Percentiles rank a stretch among this genome's conserved stretches.
phyloP scores from a whole-genome alignment of 495 filamentous ascomycete species.

The Cryomyces minteri region DNA sequence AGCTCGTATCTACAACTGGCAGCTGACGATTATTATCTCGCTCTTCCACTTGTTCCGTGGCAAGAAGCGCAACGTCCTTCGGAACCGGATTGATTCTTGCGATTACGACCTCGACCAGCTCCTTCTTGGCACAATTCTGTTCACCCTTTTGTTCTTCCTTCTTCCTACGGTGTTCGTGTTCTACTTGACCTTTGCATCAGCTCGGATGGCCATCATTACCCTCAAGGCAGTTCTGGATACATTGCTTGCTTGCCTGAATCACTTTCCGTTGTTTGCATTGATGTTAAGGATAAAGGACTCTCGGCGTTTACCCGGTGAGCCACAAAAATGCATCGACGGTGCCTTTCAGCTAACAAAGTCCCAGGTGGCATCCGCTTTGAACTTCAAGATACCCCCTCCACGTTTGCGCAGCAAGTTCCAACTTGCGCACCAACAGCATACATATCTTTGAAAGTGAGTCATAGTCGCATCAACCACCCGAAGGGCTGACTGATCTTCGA shows the following conservation, averaged over 20 bases:
- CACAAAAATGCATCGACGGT: background rate
- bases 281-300: conserved; percentile 96
- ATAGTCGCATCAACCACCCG: background rate
- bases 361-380: conserved; percentile 83
- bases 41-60: conserved; percentile 96
- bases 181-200: conserved; percentile 87
- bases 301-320: conserved; percentile 61
- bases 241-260: conserved; percentile 81
- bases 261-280: conserved; percentile 92
- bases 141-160: conserved; percentile 89
- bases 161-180: conserved; percentile 91
- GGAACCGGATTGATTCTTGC: conserved; percentile 95
- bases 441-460: conserved; percentile 56
- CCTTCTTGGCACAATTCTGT: conserved; percentile 87
- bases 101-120: conserved; percentile 98
- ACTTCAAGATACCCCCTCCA: conserved; percentile 51
- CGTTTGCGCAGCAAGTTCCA: conserved; percentile 7
- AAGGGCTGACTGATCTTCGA: conserved; percentile 4
- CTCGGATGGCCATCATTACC: conserved; percentile 85
- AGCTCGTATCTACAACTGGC: conserved; percentile 95
- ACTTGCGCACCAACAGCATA: conserved; percentile 34
- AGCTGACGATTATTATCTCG: conserved; percentile 86
- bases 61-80: conserved; percentile 92
- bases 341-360: background rate
- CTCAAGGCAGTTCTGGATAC: conserved; percentile 83